phyloP scores from a whole-genome alignment of 1,139 yeast species.

The Scheffersomyces parashehatae region DNA sequence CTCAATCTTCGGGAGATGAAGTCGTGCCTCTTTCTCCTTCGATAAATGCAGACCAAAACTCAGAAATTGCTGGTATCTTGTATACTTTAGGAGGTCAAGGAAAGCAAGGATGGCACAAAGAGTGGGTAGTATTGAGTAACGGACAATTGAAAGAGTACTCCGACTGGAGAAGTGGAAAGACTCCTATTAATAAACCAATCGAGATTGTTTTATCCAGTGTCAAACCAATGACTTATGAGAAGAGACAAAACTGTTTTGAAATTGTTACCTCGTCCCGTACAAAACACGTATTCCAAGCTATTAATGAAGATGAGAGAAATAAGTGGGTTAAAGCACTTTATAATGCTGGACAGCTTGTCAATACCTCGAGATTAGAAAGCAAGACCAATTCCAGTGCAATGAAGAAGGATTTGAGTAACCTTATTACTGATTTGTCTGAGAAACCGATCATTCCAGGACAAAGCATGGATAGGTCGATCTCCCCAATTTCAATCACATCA shows the following conservation, averaged over 20 bases:
- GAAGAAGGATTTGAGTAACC: not conserved
- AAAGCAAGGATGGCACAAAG: conserved; percentile 86
- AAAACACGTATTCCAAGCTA: conserved; percentile 79
- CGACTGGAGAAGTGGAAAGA: conserved; percentile 77
- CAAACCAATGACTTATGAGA: conserved; percentile 50
- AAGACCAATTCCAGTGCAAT: not conserved
- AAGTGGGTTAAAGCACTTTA: conserved; percentile 66
- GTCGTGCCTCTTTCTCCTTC: conserved; percentile 12
- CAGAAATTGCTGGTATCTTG: conserved; percentile 54
- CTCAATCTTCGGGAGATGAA: conserved; percentile 6
- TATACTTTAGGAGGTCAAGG: conserved; percentile 75
- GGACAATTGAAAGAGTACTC: conserved; percentile 72
- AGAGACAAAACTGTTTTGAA: conserved; percentile 67
- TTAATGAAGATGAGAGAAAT: conserved; percentile 65
- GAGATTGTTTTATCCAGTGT: conserved; percentile 73
- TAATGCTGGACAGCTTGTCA: conserved; percentile 48
- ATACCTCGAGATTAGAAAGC: conserved; percentile 25
- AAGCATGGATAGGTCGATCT: conserved; percentile 21
- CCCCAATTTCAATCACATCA: conserved; percentile 39
- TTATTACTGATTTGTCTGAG: conserved; percentile 14
- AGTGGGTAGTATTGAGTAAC: conserved; percentile 75
- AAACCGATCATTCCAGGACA: conserved; percentile 20
- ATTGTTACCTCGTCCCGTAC: conserved; percentile 68
- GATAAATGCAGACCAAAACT: conserved; percentile 21
- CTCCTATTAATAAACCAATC: conserved; percentile 67